Evolutionary conservation across 768 basidiomycete genomes (phyloP), one percentile per base, ranked within the genome.

Genomic region (Lactifluus volemus): DNA sequence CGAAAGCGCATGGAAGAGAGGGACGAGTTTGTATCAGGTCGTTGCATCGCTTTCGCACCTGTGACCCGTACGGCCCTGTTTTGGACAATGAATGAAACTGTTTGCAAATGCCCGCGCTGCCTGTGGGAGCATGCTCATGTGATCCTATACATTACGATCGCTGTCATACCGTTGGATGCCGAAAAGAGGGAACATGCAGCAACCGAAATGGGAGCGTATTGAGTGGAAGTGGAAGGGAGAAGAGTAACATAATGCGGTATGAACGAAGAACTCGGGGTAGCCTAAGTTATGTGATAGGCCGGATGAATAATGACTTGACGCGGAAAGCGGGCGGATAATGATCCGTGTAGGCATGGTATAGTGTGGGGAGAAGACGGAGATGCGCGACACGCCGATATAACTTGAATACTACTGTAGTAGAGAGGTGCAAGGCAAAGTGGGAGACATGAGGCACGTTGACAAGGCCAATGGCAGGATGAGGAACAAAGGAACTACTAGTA

Each of bases 231-330:
- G 30, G 19, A 47, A 60, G 59, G 38, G 42, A 39, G 39, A n/a
- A 42, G 59, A 25, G 15, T 54, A 54, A n/a, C n/a, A 42, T 47
- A 50, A 32, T 21, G 30, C 34, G 38, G 55, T 55, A 62, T 58
- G 55, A 62, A 62, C 58, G 61, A 53, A 53, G 55, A 58, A 58
- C 56, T 47, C 41, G 52, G 58, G 61, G 61, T 62, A 63, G 61
- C 52, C 61, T 63, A 63, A 63, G 56, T 63, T 63, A 63, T 63
- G 61, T 63, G 56, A 63, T 63, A 62, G 52, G 30, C 48, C 51
- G 52, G 47, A 60, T 60, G 58, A 53, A 59, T 34, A 47, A 53
- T 45, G 11, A 45, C 58, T 58, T 34, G 34, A 60, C 59, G 45
- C 60, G 55, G 60, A 53, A 57, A n/a, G 57, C 45, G 55, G 60